Conservation (phyloP, 1,284 basidiomycete genomes). For the Heliocybe sulcata region DNA sequence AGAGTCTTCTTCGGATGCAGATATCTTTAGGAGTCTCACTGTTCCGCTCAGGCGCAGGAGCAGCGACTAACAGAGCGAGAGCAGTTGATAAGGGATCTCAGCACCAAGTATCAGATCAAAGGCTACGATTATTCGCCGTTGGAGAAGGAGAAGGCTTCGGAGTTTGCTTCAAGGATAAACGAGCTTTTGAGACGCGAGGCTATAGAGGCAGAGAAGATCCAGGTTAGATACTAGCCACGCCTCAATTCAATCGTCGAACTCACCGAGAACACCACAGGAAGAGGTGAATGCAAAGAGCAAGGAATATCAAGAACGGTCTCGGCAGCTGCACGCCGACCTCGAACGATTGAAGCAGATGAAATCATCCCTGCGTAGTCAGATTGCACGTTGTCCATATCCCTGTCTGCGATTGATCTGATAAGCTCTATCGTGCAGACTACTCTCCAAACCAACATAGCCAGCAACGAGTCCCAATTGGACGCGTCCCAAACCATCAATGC, state of each 20-base stretch:
- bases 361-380: slow-evolving; percentile 47
- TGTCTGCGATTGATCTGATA: slow-evolving; percentile 5
- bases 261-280: slow-evolving; percentile 22
- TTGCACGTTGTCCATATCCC: slow-evolving; percentile 34
- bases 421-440: slow-evolving; percentile 29
- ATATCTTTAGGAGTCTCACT: slow-evolving; percentile 2
- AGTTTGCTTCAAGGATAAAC: slow-evolving; percentile 59
- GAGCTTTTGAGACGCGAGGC: slow-evolving; percentile 54
- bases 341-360: slow-evolving; percentile 47
- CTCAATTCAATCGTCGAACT: not conserved
- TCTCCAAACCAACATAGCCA: slow-evolving; percentile 42
- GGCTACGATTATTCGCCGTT: slow-evolving; percentile 68
- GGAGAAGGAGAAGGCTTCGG: slow-evolving; percentile 57
- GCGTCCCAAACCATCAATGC: slow-evolving; percentile 46
- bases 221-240: slow-evolving; percentile 31
- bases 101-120: slow-evolving; percentile 62
- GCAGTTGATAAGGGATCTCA: slow-evolving; percentile 63
- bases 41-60: slow-evolving; percentile 56
- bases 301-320: slow-evolving; percentile 51
- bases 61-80: slow-evolving; percentile 72
- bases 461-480: slow-evolving; percentile 49
- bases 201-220: slow-evolving; percentile 49
- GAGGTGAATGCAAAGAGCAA: slow-evolving; percentile 47
- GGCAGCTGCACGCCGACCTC: slow-evolving; percentile 44
- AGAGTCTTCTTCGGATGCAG: slow-evolving; percentile 5